Evolutionary conservation across 2,329 filamentous ascomycete species (phyloP).

Genomic region (Chaetomium strumarium): DNA sequence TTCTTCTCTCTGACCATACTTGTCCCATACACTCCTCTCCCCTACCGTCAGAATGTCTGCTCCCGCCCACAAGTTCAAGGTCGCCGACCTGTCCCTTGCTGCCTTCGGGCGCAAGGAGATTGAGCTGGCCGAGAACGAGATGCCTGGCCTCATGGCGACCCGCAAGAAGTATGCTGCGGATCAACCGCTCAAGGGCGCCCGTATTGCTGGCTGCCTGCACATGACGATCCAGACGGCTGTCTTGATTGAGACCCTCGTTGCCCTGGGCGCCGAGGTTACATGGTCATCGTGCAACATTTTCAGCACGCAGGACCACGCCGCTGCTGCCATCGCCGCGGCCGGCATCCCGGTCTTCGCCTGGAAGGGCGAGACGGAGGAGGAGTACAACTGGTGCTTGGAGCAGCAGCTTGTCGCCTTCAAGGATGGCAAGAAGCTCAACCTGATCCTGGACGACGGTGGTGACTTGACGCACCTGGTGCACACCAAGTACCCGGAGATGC

Average conservation of each 20-base stretch:
- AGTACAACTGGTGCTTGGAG: slow-evolving; percentile 99
- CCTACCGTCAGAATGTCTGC: slow-evolving; percentile 52
- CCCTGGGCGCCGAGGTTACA: slow-evolving; percentile 95
- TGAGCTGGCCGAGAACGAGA: slow-evolving; percentile 92
- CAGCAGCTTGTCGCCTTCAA: slow-evolving; percentile 97
- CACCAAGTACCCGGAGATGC: slow-evolving; percentile 97
- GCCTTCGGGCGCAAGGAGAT: slow-evolving; percentile 99
- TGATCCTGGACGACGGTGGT: slow-evolving; percentile 98
- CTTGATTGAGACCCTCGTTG: slow-evolving; percentile 93
- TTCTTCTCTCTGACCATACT: not conserved
- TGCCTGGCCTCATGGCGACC: slow-evolving; percentile 97
- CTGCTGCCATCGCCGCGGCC: slow-evolving; percentile 88
- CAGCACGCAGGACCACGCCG: slow-evolving; percentile 97
- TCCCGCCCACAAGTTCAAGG: slow-evolving; percentile 92
- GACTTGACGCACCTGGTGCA: slow-evolving; percentile 95
- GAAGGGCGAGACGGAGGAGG: slow-evolving; percentile 95
- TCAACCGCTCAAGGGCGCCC: slow-evolving; percentile 89
- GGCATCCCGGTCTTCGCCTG: slow-evolving; percentile 81
- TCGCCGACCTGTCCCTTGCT: slow-evolving; percentile 94
- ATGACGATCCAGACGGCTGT: slow-evolving; percentile 99
- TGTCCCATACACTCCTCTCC: slow-evolving; percentile 1
- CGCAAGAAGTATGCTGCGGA: slow-evolving; percentile 84
- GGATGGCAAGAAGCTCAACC: slow-evolving; percentile 91
- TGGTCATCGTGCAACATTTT: slow-evolving; percentile 99
- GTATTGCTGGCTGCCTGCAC: slow-evolving; percentile 96